Conservation (phyloP, 768 basidiomycete genomes). For the Mycena olivaceomarginata region DNA sequence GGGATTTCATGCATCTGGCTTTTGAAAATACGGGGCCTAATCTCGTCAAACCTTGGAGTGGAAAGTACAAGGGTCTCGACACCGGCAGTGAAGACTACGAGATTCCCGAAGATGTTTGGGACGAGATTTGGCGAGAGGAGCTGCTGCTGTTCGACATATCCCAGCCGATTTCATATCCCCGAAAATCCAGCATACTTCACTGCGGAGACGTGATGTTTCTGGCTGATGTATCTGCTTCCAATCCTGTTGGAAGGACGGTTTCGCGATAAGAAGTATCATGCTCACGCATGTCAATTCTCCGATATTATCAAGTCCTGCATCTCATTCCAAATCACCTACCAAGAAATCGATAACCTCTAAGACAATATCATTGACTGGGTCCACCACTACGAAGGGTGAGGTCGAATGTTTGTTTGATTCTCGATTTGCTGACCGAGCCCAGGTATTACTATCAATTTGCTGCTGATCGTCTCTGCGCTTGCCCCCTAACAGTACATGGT, state of each 20-base stretch:
- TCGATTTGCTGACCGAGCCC: background rate
- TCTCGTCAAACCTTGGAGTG: constrained; percentile 63
- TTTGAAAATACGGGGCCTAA: constrained; percentile 62
- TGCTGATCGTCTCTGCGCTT: constrained; percentile 55
- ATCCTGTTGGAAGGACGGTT: constrained; percentile 57
- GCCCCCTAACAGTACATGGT: constrained; percentile 57
- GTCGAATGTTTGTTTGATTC: background rate
- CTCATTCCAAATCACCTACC: constrained; percentile 52
- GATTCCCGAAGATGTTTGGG: constrained; percentile 54
- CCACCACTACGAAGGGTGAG: constrained; percentile 47
- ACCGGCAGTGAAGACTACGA: constrained; percentile 51
- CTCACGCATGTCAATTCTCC: too few species aligned
- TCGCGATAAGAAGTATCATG: constrained; percentile 53
- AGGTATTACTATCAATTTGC: constrained; percentile 40
- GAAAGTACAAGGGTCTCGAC: constrained; percentile 61
- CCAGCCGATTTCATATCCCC: constrained; percentile 57
- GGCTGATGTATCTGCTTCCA: constrained; percentile 60
- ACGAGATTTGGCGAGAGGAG: constrained; percentile 58
- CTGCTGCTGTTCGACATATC: constrained; percentile 49
- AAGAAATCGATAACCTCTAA: constrained; percentile 52
- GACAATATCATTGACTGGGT: constrained; percentile 58
- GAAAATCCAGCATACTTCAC: constrained; percentile 53
- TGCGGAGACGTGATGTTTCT: constrained; percentile 61
- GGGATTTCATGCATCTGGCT: constrained; percentile 68
- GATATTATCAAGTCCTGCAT: constrained; percentile 58